phyloP scores from a whole-genome alignment of 768 basidiomycete species.

The Tubosaeta sp. region DNA sequence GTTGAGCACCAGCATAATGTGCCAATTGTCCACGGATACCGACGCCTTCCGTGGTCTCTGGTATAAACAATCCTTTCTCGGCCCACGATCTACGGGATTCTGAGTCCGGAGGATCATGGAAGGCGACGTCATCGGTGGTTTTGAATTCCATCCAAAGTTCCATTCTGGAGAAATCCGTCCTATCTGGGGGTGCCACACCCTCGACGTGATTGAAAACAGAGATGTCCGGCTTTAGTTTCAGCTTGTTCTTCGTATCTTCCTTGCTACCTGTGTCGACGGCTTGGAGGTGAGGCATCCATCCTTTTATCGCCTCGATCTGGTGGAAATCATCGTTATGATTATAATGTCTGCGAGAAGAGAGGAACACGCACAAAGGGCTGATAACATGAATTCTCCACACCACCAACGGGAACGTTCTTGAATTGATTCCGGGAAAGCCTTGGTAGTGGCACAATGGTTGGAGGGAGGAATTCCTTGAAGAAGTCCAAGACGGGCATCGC shows the following conservation, averaged over 20 bases:
- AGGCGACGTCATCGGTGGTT: neutral
- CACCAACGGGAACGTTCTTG: neutral
- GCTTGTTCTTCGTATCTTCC: neutral
- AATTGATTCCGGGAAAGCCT: neutral
- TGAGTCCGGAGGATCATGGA: neutral
- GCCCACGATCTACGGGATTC: neutral
- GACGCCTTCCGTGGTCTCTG: neutral
- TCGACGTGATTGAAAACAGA: neutral
- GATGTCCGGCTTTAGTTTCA: conserved; percentile 1
- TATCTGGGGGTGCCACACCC: neutral
- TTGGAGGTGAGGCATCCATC: no score
- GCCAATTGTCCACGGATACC: conserved; percentile 19
- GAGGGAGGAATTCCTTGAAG: neutral
- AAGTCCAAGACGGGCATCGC: neutral
- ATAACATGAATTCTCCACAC: no score
- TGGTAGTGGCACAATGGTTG: neutral
- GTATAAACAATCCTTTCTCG: neutral
- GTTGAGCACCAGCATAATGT: conserved; percentile 20
- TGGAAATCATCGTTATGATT: no score
- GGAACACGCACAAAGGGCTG: no score
- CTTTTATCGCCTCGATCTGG: no score
- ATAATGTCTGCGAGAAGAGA: no score
- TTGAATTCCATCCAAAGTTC: neutral
- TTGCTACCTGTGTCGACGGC: neutral
- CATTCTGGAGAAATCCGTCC: neutral